phyloP scores from a whole-genome alignment of 176 grass and related monocot species.

The Bonia amplexicaulis region DNA sequence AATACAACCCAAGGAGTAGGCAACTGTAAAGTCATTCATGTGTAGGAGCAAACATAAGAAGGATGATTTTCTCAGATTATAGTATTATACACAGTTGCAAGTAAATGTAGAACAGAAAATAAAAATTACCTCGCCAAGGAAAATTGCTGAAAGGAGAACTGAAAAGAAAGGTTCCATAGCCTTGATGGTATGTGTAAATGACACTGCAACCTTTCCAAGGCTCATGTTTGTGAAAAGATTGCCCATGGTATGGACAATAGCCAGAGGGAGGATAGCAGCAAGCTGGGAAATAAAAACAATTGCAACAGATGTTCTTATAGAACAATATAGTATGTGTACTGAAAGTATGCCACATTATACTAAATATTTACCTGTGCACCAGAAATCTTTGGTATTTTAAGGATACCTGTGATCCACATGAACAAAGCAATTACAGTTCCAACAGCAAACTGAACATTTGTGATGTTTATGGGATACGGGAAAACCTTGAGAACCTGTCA shows the following conservation, averaged over 20 bases:
- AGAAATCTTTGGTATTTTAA: conserved; percentile 70
- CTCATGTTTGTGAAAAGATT: conserved; percentile 93
- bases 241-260: conserved; percentile 74
- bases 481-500: conserved; percentile 73
- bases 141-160: conserved; percentile 73
- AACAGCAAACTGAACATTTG: conserved; percentile 64
- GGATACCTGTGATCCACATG: conserved; percentile 68
- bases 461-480: conserved; percentile 78
- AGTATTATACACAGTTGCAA: background rate
- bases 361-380: conserved; percentile 56
- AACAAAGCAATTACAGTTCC: conserved; percentile 55
- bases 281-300: conserved; percentile 45
- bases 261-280: conserved; percentile 68
- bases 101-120: background rate
- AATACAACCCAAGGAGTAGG: conserved; percentile 79
- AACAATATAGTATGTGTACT: conserved; percentile 3
- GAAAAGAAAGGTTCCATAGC: conserved; percentile 81
- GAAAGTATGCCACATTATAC: background rate
- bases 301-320: background rate
- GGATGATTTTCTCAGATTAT: background rate
- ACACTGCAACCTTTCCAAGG: conserved; percentile 76
- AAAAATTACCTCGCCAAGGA: conserved; percentile 59
- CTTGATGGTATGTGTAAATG: conserved; percentile 85
- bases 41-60: background rate
- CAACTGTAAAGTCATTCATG: conserved; percentile 44